These are phyloP conservation scores for thale cress (Arabidopsis thaliana) DNA, from an alignment of 345 rosid species.

Conservation along the genomic window DNA sequence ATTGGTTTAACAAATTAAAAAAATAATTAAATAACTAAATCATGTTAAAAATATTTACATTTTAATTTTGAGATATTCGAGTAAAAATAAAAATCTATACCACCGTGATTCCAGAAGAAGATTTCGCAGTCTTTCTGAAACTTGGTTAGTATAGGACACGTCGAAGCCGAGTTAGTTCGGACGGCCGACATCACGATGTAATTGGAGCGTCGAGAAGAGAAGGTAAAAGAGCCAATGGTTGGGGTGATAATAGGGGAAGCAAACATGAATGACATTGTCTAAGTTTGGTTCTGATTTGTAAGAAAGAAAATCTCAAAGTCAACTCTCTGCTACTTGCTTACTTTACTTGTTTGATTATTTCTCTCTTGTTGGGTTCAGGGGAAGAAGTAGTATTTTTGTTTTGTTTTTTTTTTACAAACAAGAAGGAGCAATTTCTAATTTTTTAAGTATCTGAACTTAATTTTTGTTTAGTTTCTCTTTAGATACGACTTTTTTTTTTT, in stretches of 20 bases:
- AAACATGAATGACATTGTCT: slow-evolving; percentile 47
- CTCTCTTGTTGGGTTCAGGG: slow-evolving; percentile 5
- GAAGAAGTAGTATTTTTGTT: neutral
- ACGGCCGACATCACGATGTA: slow-evolving; percentile 49
- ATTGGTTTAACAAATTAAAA: too few relatives aligned
- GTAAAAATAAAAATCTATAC: neutral
- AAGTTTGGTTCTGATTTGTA: slow-evolving; percentile 25
- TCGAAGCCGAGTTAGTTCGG: slow-evolving; percentile 54
- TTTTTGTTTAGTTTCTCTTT: neutral
- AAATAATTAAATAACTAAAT: too few relatives aligned
- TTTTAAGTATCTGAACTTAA: neutral
- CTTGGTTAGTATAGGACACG: slow-evolving; percentile 61
- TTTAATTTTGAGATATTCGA: too few relatives aligned
- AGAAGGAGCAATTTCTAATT: neutral
- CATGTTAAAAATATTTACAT: too few relatives aligned
- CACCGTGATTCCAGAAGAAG: slow-evolving; percentile 64
- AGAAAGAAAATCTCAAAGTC: slow-evolving; percentile 32
- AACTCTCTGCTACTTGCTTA: slow-evolving; percentile 23
- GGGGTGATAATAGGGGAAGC: slow-evolving; percentile 43
- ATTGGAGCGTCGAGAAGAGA: slow-evolving; percentile 38
- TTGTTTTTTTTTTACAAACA: neutral
- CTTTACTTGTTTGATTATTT: slow-evolving; percentile 1
- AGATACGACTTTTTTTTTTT: too few relatives aligned
- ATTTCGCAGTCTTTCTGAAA: slow-evolving; percentile 39
- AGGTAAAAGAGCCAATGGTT: slow-evolving; percentile 52